Evolutionary conservation across 176 grass and related monocot species (phyloP).

Genomic region (Triticum dicoccoides): DNA sequence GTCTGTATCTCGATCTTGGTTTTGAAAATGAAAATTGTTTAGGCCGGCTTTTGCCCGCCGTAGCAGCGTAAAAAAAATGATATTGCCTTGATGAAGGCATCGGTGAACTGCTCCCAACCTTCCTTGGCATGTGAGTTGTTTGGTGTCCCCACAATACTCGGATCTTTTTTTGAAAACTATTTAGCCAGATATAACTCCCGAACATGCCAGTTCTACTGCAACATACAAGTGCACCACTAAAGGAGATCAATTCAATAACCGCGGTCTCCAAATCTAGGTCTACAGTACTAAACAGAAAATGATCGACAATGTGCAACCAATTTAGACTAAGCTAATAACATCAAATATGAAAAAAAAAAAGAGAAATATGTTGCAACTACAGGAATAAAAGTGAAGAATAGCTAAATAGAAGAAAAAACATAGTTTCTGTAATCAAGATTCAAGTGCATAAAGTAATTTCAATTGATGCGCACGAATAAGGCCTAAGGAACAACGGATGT

Average conservation of each 20-base stretch:
- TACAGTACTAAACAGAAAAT: background rate
- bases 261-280: too few relatives aligned
- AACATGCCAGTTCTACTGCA: too few relatives aligned
- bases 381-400: background rate
- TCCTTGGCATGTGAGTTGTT: conserved; percentile 95
- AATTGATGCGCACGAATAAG: background rate
- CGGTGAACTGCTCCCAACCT: conserved; percentile 96
- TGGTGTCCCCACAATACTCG: conserved; percentile 47
- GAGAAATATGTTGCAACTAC: background rate
- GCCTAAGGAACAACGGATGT: background rate
- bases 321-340: background rate
- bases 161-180: too few relatives aligned
- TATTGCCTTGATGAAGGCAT: conserved; percentile 61
- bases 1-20: too few relatives aligned
- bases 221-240: background rate
- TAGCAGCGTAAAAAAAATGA: too few relatives aligned
- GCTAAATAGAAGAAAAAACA: background rate
- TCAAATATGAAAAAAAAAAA: background rate
- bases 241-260: background rate
- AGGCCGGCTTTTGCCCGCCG: too few relatives aligned
- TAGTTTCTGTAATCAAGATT: conserved; percentile 1
- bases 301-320: background rate
- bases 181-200: too few relatives aligned
- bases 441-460: background rate
- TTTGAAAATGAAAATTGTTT: too few relatives aligned